Evolutionary conservation across 257 asterid genomes (phyloP).

Genomic region (Solanum habrochaites): DNA sequence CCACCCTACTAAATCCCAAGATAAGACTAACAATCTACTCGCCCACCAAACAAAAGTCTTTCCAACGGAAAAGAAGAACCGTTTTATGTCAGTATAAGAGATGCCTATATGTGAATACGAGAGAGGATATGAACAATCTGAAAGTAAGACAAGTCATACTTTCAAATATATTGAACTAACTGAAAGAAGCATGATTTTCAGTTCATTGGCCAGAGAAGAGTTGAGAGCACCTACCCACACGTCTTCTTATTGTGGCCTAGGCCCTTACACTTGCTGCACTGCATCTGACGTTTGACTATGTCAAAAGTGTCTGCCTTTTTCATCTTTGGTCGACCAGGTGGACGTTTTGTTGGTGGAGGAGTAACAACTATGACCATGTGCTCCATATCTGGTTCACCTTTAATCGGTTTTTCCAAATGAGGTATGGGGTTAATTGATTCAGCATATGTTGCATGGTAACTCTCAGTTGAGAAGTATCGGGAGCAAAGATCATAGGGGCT

Average conservation of each 20-base stretch:
- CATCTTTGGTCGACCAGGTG: slow-evolving; percentile 89
- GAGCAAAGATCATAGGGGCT: slow-evolving; percentile 68
- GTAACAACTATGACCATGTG: slow-evolving; percentile 36
- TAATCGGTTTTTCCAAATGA: slow-evolving; percentile 68
- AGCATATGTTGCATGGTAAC: slow-evolving; percentile 53
- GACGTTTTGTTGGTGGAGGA: slow-evolving; percentile 89
- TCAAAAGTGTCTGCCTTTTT: slow-evolving; percentile 64
- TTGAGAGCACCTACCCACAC: not conserved
- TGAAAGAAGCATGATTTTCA: not conserved
- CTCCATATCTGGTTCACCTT: slow-evolving; percentile 37
- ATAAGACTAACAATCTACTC: not conserved
- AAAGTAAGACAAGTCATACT: not conserved
- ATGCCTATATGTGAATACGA: not conserved
- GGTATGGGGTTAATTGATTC: slow-evolving; percentile 92
- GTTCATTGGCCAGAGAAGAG: not conserved
- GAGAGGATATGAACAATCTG: not conserved
- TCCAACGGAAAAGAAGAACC: not conserved
- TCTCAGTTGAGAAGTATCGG: slow-evolving; percentile 54
- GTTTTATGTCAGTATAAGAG: not conserved
- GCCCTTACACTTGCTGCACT: slow-evolving; percentile 97
- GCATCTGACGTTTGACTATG: slow-evolving; percentile 88
- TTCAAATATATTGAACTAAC: not conserved
- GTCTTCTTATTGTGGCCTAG: slow-evolving; percentile 96
- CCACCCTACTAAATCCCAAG: not conserved
- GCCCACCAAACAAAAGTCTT: not conserved